Conservation (phyloP, 441 rosid species). For the Erodium trifolium region DNA sequence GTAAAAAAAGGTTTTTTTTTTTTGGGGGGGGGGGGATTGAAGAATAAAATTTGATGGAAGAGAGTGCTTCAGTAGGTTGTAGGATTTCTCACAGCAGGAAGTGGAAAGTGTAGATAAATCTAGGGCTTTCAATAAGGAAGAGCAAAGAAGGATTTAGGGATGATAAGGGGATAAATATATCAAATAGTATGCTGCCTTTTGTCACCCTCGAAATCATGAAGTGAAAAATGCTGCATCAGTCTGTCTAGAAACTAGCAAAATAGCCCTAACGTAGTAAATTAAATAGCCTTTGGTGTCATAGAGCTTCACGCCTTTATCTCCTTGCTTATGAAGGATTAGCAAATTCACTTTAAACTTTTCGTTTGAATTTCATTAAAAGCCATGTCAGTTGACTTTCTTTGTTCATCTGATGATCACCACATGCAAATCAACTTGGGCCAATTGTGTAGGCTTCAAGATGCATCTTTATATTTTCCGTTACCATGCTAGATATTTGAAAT, state of each 20-base stretch:
- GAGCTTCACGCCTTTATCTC: too few species aligned
- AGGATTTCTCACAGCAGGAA: neutral
- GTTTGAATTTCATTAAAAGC: neutral
- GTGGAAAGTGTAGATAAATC: neutral
- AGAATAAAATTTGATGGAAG: too few species aligned
- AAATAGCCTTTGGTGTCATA: neutral
- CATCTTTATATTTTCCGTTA: neutral
- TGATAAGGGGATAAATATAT: neutral
- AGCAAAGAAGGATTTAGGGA: too few species aligned
- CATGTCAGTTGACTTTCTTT: neutral
- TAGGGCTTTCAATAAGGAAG: neutral
- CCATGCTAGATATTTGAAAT: neutral
- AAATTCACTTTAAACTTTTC: neutral
- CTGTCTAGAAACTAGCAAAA: neutral
- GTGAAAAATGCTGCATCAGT: neutral
- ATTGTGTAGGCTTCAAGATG: neutral
- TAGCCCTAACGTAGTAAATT: neutral
- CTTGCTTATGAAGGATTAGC: neutral
- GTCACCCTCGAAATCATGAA: neutral
- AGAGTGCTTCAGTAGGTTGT: neutral
- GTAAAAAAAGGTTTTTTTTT: too few species aligned
- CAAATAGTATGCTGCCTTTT: neutral
- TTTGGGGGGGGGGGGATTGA: too few species aligned
- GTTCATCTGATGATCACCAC: neutral
- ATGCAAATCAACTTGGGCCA: neutral